Conservation (phyloP, 75 land plant genomes). For the Cunninghamia lanceolata region DNA sequence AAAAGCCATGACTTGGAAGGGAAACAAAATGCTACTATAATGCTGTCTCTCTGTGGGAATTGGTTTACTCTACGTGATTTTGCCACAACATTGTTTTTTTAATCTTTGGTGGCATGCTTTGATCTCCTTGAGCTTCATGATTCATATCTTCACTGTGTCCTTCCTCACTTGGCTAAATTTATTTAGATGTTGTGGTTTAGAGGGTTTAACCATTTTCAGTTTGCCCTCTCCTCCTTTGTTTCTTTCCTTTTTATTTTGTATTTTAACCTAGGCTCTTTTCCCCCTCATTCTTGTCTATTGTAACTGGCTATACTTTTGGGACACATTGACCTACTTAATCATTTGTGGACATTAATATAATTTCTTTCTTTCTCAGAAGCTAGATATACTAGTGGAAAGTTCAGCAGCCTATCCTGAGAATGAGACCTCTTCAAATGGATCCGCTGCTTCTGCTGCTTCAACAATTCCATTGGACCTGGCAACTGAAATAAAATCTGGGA, state of each 20-base stretch:
- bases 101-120: neutral
- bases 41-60: neutral
- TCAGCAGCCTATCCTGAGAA: slow-evolving; percentile 18
- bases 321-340: neutral
- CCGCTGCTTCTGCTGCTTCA: slow-evolving; percentile 15
- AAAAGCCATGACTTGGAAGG: neutral
- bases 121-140: neutral
- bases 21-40: neutral
- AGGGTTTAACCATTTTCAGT: neutral
- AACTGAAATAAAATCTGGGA: slow-evolving; percentile 30
- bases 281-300: neutral
- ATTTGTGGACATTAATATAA: neutral
- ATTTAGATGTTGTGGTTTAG: neutral
- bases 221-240: neutral
- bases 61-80: neutral
- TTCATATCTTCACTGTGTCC: neutral
- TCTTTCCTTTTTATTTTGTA: no score
- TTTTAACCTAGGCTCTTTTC: neutral
- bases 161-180: neutral
- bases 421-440: slow-evolving; percentile 22
- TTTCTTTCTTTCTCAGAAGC: slow-evolving; percentile 12
- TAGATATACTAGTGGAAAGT: slow-evolving; percentile 15
- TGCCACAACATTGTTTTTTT: neutral
- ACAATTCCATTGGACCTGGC: slow-evolving; percentile 28
- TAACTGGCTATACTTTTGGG: neutral